Base-by-base conservation (phyloP, 768 basidiomycete species). In the Trametes cubensis region DNA sequence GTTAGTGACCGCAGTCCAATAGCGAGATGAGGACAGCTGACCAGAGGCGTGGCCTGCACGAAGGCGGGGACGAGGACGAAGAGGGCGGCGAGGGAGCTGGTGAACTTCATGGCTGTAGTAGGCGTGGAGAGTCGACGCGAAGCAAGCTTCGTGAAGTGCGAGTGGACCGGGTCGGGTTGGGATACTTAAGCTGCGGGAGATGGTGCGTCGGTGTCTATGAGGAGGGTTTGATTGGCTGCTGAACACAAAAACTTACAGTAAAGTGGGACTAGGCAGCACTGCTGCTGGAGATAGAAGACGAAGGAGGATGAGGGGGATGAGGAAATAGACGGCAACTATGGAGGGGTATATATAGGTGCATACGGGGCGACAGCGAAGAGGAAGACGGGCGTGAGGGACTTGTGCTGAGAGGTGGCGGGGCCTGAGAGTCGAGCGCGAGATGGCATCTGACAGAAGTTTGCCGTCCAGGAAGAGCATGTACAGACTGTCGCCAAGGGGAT, bases 81-180 rank as follows among this genome's bases (percentile, higher is more conserved):
- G 65, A 81, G 69, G 46, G 78, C 60, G 17, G 78, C 74, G 60
- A 80, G 62, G 60, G 78, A 71, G 57, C 71, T 71, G 44, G 79
- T 75, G 74, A 81, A 79, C 77, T 80, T 84, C 84, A 86, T 86
- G 66, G 66, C 68, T 77, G 70, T 69, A 69, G 57, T 68, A 67
- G 73, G 64, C 55, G 48, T 55, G 50, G 48, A 65, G 53, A 57
- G 66, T 58, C 61, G 66, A 68, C 62, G 61, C 60, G 67, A 68
- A 68, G 67, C 68, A 54, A 66, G 70, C 67, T 70, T 70, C 65
- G 50, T 45, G 55, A 55, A 46, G 57, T 51, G 40, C 61, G 63
- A 66, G 67, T 61, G 62, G 66, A 70, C 64, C 64, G 67, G 57
- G 64, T 55, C 53, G 66, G 66, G 67, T 40, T 60, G 55, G 65